A percentile compares a stretch with the other conserved stretches of the same genome.
Evolutionary conservation across 768 basidiomycete genomes (phyloP).

Genomic region (Plicaturopsis crispa): DNA sequence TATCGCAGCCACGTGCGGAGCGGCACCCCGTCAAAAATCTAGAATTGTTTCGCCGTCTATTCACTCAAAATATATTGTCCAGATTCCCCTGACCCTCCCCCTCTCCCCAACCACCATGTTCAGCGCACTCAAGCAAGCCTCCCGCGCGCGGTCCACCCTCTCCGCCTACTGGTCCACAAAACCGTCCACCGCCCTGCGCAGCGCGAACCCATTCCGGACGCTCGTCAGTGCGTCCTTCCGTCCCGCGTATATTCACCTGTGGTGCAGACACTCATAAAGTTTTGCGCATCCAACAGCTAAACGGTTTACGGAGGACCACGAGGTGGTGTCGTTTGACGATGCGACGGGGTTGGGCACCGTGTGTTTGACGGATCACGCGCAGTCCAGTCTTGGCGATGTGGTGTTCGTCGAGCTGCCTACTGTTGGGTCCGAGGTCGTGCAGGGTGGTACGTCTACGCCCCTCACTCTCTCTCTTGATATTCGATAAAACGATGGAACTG

Average conservation of each 20-base stretch:
- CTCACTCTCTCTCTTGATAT: too few relatives aligned
- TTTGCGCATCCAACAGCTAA: slow-evolving; percentile 55
- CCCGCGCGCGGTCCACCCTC: slow-evolving; percentile 14
- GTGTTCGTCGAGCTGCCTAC: slow-evolving; percentile 91
- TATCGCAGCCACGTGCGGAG: too few relatives aligned
- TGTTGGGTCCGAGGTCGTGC: slow-evolving; percentile 48
- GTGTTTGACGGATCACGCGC: slow-evolving; percentile 88
- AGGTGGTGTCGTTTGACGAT: slow-evolving; percentile 76
- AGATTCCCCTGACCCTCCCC: neutral
- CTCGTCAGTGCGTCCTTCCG: slow-evolving; percentile 48
- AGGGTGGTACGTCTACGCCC: slow-evolving; percentile 64
- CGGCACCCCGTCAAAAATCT: too few relatives aligned
- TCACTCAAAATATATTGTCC: neutral
- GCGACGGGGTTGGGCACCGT: slow-evolving; percentile 70
- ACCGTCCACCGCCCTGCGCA: slow-evolving; percentile 16
- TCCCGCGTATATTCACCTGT: neutral
- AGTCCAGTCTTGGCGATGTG: slow-evolving; percentile 88
- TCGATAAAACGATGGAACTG: neutral
- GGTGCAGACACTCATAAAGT: neutral
- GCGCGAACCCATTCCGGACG: slow-evolving; percentile 30
- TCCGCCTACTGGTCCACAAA: too few relatives aligned
- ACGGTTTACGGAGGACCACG: slow-evolving; percentile 83
- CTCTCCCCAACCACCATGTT: neutral
- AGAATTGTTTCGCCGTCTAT: neutral
- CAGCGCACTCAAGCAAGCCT: slow-evolving; percentile 20